Evolutionary conservation across 2,329 filamentous ascomycete genomes (phyloP), one percentile per base, ranked within the genome.

Genomic region (Keithomyces neogunnii): DNA sequence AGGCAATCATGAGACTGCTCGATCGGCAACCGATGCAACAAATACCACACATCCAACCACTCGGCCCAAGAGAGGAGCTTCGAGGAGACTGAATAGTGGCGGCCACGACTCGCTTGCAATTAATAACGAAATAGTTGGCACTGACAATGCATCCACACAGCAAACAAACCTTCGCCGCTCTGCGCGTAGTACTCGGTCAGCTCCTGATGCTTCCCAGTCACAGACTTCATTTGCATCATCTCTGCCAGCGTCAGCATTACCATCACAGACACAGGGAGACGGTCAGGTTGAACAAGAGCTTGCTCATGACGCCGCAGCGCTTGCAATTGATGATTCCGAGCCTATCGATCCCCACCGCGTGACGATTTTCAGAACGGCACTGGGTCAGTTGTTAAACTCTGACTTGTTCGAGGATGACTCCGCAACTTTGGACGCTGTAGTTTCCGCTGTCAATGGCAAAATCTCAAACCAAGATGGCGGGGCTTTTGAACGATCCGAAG

Each of bases 361-460:
- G 30, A 73, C 79, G 5, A 71, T 82, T 1, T 99, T 99, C 83
- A 84, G 89, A 50, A 81, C 81, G 9, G 81, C 87, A 2, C 76
- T 99, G 3, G 93, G 93, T 29, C 86, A 89, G 60, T 75, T 99
- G 50, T 85, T 96, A 62, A 85, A 86, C 60, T 86, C 86, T 0
- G 77, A 81, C 10, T 69, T 99, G n/a, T 99, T 99, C 65, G 82
- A 85, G 33, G 88, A 95, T 55, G 93, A 97, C 62, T 82, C 85
- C 19, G 89, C 90, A 11, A 78, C 85, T 54, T 78, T 96, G 2
- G 81, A 84, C 55, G 80, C 81, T 30, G 77, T 99, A 33, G 77
- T 96, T 19, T 77, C 77, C 3, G 88, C 88, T 7, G 87, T 99
- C 48, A 99, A 99, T 66, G 73, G 72, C 3, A 81, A 82, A 59